Conservation (phyloP, 164 flowering plant species). For the Aristolochia californica region DNA sequence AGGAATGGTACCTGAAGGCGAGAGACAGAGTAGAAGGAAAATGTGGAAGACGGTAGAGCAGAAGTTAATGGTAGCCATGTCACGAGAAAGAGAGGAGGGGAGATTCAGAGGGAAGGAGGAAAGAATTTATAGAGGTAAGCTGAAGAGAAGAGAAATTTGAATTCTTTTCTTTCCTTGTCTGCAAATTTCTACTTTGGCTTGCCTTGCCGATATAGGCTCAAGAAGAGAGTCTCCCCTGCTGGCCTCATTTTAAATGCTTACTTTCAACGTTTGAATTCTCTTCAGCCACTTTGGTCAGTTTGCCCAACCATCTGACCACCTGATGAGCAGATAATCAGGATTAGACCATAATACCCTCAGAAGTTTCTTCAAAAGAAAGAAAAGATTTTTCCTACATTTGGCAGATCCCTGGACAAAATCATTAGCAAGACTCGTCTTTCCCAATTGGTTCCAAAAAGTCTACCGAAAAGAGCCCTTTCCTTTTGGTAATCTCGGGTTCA, state of each 20-base stretch:
- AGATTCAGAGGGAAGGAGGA: constrained; percentile 5
- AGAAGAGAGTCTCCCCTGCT: not conserved
- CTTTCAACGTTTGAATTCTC: not conserved
- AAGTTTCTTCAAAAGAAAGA: constrained; percentile 5
- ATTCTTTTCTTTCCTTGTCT: constrained; percentile 29
- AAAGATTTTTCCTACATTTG: not conserved
- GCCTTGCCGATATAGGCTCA: constrained; percentile 5
- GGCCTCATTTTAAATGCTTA: not conserved
- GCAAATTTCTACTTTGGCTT: constrained; percentile 6
- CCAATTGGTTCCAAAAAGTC: too few species aligned
- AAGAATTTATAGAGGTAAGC: constrained; percentile 6
- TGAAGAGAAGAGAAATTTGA: constrained; percentile 1
- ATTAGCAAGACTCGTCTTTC: too few species aligned
- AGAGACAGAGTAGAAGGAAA: constrained; percentile 23
- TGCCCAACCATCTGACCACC: constrained; percentile 2
- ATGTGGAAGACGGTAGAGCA: constrained; percentile 15
- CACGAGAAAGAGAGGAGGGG: constrained; percentile 6
- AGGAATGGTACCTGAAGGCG: constrained; percentile 32
- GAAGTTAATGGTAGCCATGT: constrained; percentile 24
- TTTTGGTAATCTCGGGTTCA: too few species aligned
- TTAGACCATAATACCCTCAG: too few species aligned
- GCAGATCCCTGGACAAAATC: too few species aligned
- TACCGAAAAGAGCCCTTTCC: too few species aligned
- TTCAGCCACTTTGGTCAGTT: constrained; percentile 9
- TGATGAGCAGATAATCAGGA: too few species aligned